These are phyloP conservation scores for Brettanomyces anomalus DNA, from an alignment of 805 yeast genomes.

Conservation along the genomic window DNA sequence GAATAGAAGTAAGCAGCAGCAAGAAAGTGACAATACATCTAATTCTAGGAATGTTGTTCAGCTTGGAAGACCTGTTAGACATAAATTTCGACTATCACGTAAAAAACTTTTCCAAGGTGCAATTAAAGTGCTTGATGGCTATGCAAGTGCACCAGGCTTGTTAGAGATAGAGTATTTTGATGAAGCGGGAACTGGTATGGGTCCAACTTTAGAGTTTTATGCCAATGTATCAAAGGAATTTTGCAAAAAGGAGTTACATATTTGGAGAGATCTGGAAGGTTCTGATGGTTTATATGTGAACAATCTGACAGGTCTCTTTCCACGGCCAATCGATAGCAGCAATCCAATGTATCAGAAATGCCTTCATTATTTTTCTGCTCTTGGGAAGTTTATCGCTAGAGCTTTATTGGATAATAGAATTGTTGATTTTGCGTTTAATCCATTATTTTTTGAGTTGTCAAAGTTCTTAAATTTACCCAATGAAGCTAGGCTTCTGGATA, in stretches of 20 bases:
- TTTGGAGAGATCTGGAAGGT: conserved; percentile 54
- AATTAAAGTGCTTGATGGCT: conserved; percentile 61
- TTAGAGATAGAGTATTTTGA: conserved; percentile 81
- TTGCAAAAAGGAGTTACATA: conserved; percentile 38
- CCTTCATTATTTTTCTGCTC: conserved; percentile 45
- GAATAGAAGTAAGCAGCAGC: conserved; percentile 33
- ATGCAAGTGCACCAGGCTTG: conserved; percentile 72
- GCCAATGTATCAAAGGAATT: conserved; percentile 74
- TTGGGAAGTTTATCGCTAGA: conserved; percentile 83
- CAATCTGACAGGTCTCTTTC: conserved; percentile 56
- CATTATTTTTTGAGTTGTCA: conserved; percentile 58
- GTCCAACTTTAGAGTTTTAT: conserved; percentile 93
- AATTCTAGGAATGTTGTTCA: conserved; percentile 18
- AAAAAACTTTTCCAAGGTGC: conserved; percentile 66
- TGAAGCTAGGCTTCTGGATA: conserved; percentile 19
- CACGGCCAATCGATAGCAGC: conserved; percentile 40
- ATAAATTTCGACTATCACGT: conserved; percentile 72
- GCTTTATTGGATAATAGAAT: conserved; percentile 83
- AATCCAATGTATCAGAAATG: conserved; percentile 32
- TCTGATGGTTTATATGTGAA: conserved; percentile 25
- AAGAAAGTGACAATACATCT: conserved; percentile 13
- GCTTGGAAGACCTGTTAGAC: conserved; percentile 72
- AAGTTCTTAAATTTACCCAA: conserved; percentile 12
- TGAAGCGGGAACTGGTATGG: conserved; percentile 94
- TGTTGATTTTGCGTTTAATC: conserved; percentile 72